Conservation (phyloP, 2,329 filamentous ascomycete species). For the Hawksworthiomyces lignivorus region DNA sequence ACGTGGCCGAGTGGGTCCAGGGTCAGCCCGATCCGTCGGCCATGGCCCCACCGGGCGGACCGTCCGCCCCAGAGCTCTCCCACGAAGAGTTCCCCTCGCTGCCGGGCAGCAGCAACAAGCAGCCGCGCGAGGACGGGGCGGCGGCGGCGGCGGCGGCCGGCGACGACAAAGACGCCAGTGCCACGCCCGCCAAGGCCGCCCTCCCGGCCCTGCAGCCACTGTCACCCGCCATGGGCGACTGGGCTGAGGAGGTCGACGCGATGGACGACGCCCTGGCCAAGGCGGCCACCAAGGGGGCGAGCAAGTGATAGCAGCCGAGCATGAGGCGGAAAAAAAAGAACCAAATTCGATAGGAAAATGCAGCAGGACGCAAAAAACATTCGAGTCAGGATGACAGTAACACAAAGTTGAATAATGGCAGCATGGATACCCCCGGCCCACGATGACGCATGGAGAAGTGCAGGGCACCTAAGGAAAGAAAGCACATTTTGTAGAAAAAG, state of each 20-base stretch:
- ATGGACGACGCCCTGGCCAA: constrained; percentile 25
- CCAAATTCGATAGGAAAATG: too few species aligned
- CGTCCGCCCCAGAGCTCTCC: constrained; percentile 18
- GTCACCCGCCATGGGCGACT: constrained; percentile 36
- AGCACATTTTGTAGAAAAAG: too few species aligned
- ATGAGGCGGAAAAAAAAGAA: too few species aligned
- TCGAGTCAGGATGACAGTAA: too few species aligned
- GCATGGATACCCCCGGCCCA: too few species aligned
- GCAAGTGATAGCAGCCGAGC: too few species aligned
- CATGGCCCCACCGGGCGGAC: constrained; percentile 21
- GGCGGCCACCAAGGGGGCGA: background rate
- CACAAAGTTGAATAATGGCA: too few species aligned
- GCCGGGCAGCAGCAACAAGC: constrained; percentile 22
- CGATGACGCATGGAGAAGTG: too few species aligned
- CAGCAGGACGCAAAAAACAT: too few species aligned
- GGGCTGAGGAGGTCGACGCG: constrained; percentile 53
- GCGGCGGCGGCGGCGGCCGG: constrained; percentile 4
- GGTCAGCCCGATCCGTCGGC: constrained; percentile 13
- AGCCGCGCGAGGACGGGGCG: constrained; percentile 6
- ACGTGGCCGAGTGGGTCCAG: constrained; percentile 16
- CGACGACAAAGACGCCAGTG: constrained; percentile 10
- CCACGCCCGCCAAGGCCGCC: constrained; percentile 10
- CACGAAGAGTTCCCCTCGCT: constrained; percentile 34
- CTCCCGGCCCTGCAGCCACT: constrained; percentile 21
- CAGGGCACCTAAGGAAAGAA: too few species aligned